A percentile compares a stretch with the other conserved stretches of the same genome.
These are phyloP conservation scores for Colletotrichum sp. DNA, from an alignment of 2,329 filamentous ascomycete species.

Conservation along the genomic window DNA sequence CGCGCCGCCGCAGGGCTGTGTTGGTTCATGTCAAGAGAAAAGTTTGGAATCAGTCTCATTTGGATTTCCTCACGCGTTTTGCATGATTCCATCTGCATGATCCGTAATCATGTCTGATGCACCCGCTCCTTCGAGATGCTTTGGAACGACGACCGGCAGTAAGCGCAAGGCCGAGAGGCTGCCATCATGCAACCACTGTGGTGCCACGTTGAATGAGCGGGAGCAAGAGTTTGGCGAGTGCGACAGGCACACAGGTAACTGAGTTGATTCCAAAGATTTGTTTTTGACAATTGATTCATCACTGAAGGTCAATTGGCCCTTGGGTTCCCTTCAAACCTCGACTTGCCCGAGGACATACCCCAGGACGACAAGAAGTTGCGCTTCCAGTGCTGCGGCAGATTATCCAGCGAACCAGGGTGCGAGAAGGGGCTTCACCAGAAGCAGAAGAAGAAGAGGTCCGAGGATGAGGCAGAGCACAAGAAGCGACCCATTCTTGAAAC, in stretches of 20 bases:
- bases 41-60: background rate
- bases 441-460: background rate
- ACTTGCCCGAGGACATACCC: background rate
- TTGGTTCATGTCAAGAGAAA: background rate
- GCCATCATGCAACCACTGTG: background rate
- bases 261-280: too few relatives aligned
- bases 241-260: background rate
- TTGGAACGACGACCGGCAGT: background rate
- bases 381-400: background rate
- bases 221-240: background rate
- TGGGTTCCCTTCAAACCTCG: background rate
- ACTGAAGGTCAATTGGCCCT: background rate
- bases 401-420: background rate
- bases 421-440: background rate
- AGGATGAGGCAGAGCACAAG: background rate
- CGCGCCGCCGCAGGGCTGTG: background rate
- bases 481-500: background rate
- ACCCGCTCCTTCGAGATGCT: background rate
- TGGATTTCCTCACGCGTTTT: rapidly evolving
- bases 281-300: background rate
- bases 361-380: background rate
- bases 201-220: background rate
- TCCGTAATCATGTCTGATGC: background rate
- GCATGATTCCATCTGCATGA: rapidly evolving
- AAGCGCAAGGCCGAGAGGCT: background rate